Evolutionary conservation across 257 asterid species (phyloP).

Genomic region (Plectranthus barbatus): DNA sequence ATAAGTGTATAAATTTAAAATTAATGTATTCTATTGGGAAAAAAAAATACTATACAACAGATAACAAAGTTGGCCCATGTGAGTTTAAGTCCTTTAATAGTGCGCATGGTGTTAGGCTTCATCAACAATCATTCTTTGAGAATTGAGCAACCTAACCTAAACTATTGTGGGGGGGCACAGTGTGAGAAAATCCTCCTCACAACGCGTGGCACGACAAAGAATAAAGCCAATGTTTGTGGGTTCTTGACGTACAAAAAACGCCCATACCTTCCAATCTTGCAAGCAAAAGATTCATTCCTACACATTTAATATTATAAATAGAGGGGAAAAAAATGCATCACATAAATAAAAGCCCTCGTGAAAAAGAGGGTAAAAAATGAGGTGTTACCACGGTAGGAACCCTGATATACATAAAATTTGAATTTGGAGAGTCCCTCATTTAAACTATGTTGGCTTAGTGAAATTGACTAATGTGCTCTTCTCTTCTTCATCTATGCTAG

Average conservation of each 20-base stretch:
- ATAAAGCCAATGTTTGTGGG: background rate
- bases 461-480: constrained; percentile 22
- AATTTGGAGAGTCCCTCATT: constrained; percentile 11
- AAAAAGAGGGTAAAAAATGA: too few relatives aligned
- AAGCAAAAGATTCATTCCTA: background rate
- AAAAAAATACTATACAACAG: too few relatives aligned
- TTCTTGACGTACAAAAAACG: background rate
- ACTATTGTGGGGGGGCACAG: background rate
- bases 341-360: too few relatives aligned
- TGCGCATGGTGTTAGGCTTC: constrained; percentile 15
- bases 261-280: background rate
- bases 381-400: too few relatives aligned
- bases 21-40: too few relatives aligned
- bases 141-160: constrained; percentile 2
- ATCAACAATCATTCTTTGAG: constrained; percentile 9
- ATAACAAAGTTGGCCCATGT: too few relatives aligned
- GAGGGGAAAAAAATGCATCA: too few relatives aligned
- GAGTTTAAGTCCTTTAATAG: constrained; percentile 17
- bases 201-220: constrained; percentile 15
- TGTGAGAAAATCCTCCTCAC: background rate
- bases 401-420: too few relatives aligned
- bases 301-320: too few relatives aligned
- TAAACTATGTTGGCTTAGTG: constrained; percentile 23
- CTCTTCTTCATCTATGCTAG: constrained; percentile 22
- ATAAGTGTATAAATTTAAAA: too few relatives aligned